Percentiles rank a stretch among this genome's conserved stretches.
These are phyloP conservation scores for Tranzscheliella williamsii DNA, from an alignment of 1,284 basidiomycete species.

Conservation along the genomic window DNA sequence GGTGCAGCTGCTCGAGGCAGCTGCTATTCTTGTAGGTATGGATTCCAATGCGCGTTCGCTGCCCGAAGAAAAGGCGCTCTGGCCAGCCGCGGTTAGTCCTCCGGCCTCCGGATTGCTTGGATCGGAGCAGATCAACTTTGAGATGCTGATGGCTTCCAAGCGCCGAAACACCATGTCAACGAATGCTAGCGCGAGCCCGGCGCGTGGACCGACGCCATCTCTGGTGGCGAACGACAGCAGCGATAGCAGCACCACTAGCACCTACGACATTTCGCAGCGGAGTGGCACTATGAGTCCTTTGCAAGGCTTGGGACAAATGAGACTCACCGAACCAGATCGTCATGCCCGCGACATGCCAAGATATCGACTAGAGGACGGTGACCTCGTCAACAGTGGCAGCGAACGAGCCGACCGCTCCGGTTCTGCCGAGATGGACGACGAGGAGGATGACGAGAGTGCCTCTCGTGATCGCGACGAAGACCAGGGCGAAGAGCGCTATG, in stretches of 20 bases:
- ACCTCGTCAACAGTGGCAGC: constrained; percentile 22
- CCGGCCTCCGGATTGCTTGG: constrained; percentile 63
- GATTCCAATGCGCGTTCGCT: constrained; percentile 71
- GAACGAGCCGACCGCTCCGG: constrained; percentile 31
- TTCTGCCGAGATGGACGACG: constrained; percentile 53
- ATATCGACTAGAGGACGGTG: constrained; percentile 34
- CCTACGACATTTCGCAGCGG: constrained; percentile 32
- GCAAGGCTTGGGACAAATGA: constrained; percentile 33
- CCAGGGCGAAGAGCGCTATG: constrained; percentile 57
- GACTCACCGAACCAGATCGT: constrained; percentile 7
- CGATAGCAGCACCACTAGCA: constrained; percentile 36
- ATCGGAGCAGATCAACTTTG: constrained; percentile 61
- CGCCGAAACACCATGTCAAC: constrained; percentile 32
- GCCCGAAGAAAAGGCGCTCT: constrained; percentile 84
- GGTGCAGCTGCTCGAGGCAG: constrained; percentile 94
- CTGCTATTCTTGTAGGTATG: constrained; percentile 77
- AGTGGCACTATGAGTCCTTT: constrained; percentile 39
- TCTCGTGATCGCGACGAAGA: constrained; percentile 9
- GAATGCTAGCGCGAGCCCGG: constrained; percentile 31
- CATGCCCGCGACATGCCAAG: constrained; percentile 10
- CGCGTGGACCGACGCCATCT: constrained; percentile 28
- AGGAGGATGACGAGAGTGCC: constrained; percentile 46
- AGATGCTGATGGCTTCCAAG: constrained; percentile 57
- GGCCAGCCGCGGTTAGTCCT: constrained; percentile 66
- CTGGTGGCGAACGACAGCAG: constrained; percentile 40